Conservation (phyloP, 2,329 filamentous ascomycete genomes). For the Apiospora kogelbergensis region DNA sequence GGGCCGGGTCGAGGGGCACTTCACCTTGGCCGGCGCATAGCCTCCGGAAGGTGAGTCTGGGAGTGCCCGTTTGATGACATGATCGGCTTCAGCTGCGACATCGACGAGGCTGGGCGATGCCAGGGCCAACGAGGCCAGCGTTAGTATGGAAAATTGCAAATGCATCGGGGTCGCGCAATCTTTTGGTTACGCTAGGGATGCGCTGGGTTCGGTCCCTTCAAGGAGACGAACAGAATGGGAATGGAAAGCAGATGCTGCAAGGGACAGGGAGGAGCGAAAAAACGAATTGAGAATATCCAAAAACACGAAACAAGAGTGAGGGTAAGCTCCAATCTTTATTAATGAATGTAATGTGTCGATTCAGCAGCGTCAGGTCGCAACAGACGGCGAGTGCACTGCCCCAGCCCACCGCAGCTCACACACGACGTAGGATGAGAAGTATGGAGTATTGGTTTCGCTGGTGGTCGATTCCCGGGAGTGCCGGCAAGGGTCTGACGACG, state of each 20-base stretch:
- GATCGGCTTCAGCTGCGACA: neutral
- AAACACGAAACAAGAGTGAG: neutral
- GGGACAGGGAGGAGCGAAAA: neutral
- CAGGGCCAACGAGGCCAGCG: neutral
- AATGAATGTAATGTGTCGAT: neutral
- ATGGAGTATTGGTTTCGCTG: constrained; percentile 5
- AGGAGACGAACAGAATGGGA: neutral
- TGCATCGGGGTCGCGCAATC: neutral
- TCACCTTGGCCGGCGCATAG: constrained; percentile 68
- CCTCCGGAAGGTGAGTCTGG: constrained; percentile 48
- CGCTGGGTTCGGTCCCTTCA: neutral
- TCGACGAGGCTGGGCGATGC: neutral
- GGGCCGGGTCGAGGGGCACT: constrained; percentile 71
- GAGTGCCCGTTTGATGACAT: constrained; percentile 31
- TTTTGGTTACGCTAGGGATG: neutral
- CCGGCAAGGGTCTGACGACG: neutral
- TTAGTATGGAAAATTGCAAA: neutral
- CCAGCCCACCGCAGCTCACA: neutral
- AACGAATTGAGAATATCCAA: neutral
- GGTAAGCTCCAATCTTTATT: neutral
- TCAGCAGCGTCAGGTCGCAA: neutral
- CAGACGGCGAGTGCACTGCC: neutral
- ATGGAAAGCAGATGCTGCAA: neutral
- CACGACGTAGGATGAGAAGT: neutral
- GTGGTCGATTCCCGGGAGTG: neutral